Evolutionary conservation across 345 rosid species (phyloP).

Genomic region (Anastatica hierochuntica): DNA sequence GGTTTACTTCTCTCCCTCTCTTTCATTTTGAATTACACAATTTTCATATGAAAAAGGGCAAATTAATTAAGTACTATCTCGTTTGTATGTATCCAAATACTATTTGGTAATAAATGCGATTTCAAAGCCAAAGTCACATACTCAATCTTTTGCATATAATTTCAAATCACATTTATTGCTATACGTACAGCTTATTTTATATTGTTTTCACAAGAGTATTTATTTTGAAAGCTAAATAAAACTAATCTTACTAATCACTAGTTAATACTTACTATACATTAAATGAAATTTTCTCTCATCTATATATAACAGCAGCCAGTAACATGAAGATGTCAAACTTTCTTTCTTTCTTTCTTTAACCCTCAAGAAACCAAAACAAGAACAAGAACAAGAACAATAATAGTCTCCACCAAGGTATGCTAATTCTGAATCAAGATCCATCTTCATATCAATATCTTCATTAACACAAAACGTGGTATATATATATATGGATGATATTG

Average conservation of each 20-base stretch:
- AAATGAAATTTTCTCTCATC: neutral
- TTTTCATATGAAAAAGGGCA: neutral
- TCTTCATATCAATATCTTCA: no score
- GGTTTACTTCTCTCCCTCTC: neutral
- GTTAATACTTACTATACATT: constrained; percentile 1
- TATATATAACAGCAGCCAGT: constrained; percentile 11
- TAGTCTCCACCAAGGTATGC: constrained; percentile 20
- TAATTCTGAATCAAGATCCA: no score
- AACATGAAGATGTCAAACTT: constrained; percentile 16
- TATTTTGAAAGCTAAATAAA: constrained; percentile 20
- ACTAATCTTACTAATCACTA: constrained; percentile 8
- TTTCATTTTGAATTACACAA: neutral
- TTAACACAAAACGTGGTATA: no score
- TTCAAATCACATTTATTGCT: constrained; percentile 20
- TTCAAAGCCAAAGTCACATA: constrained; percentile 25
- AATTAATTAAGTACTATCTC: no score
- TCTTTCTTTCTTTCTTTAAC: constrained; percentile 6
- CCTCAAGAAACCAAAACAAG: constrained; percentile 17
- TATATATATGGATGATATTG: constrained; percentile 11
- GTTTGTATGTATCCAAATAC: constrained; percentile 22
- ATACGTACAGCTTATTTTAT: constrained; percentile 4
- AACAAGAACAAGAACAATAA: constrained; percentile 18
- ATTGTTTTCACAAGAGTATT: constrained; percentile 1
- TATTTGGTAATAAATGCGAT: constrained; percentile 22
- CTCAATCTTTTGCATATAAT: constrained; percentile 14